Percentiles rank a stretch among this genome's conserved stretches.
These are phyloP conservation scores for Zygosaccharomyces bisporus DNA, from an alignment of 805 yeast genomes.

Conservation along the genomic window DNA sequence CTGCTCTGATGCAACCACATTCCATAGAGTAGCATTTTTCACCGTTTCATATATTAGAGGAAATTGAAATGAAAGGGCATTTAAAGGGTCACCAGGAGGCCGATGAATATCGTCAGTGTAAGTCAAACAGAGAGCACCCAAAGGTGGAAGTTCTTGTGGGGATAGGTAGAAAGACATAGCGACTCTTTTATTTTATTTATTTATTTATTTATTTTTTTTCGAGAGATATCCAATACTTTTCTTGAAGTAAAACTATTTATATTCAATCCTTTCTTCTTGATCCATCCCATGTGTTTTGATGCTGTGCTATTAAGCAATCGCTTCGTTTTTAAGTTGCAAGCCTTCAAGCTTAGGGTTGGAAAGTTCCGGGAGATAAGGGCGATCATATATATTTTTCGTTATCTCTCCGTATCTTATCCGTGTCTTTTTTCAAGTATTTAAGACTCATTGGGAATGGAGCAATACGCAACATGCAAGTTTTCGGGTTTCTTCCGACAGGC, in stretches of 20 bases:
- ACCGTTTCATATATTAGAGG: constrained; percentile 29
- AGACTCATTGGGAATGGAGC: not conserved
- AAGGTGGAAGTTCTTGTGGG: constrained; percentile 23
- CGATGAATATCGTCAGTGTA: constrained; percentile 36
- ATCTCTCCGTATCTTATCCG: not conserved
- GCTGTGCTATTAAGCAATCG: not conserved
- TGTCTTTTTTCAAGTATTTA: too few species aligned
- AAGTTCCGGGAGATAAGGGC: not conserved
- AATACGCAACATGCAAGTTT: not conserved
- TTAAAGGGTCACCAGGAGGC: constrained; percentile 36
- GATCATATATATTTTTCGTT: not conserved
- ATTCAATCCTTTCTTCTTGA: not conserved
- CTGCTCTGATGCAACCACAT: constrained; percentile 24
- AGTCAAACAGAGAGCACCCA: constrained; percentile 31
- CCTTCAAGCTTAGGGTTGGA: not conserved
- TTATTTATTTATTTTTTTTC: too few species aligned
- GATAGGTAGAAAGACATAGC: constrained; percentile 26
- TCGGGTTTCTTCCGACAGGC: not conserved
- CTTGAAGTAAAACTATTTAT: not conserved
- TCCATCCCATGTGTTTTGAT: not conserved
- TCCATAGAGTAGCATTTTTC: constrained; percentile 27
- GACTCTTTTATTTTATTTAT: not conserved
- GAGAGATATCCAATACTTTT: not conserved
- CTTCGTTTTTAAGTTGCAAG: not conserved
- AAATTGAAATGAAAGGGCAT: constrained; percentile 25